Base-by-base conservation (phyloP, 345 rosid genomes). In the Melaleuca alternifolia region DNA sequence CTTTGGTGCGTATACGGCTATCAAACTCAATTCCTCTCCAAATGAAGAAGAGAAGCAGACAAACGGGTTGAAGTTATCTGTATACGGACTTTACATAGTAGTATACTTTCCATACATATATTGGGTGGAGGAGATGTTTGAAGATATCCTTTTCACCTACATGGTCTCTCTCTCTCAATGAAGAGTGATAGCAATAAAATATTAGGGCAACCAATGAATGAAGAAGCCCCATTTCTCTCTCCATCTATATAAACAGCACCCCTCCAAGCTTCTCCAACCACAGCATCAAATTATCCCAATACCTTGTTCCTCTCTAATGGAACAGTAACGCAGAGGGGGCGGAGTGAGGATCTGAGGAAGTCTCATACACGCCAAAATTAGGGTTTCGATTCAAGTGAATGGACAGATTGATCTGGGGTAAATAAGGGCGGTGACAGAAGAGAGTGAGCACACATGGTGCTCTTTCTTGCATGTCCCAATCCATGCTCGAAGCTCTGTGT, bases 401-500 rank as follows among this genome's bases (percentile, higher is more conserved):
- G 81, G 81, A 7, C 48, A 9, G 81, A 71, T 71, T 48, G 48
- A 71, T 71, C 81, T 71, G 81, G 81, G 76, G 83, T 53, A 54
- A 44, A 11, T 7, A 21, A 52, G 85, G 91, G 87, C 28, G 89
- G 88, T 88, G 91, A 89, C 91, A 89, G 91, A 89, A 89, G 89
- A 89, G 91, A 89, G 91, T 88, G 91, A 89, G 91, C 91, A 89
- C 91, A 86, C 87, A 88, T 88, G 88, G 91, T 85, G 59, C 46
- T 84, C 37, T 89, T 89, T 86, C 87, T 88, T 86, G 88, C 88
- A 86, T 86, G 85, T 16, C 37, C 16, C 15, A 46, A 18, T 51
- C 44, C 85, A 88, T 88, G 91, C 89, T 86, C 41, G 91, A 89
- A 88, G 88, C 91, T 82, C 57, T 89, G 89, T 50, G 91, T 88